A percentile compares a stretch with the other conserved stretches of the same genome.
Evolutionary conservation across 2,329 filamentous ascomycete genomes (phyloP).

Genomic region (Zasmidium cellare): DNA sequence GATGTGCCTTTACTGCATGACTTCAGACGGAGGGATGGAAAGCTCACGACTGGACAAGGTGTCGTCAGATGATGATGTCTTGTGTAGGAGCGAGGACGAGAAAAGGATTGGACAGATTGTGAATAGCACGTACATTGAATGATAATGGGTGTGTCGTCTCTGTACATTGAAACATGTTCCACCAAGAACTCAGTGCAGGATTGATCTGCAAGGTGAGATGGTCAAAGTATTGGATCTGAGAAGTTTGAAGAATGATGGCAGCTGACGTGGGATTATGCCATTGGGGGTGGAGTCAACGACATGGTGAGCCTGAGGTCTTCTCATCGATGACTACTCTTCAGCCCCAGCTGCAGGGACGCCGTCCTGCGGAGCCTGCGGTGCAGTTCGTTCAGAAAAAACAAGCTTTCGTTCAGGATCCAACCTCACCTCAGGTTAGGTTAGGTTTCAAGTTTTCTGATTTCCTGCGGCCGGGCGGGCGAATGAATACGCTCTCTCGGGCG

Average conservation of each 20-base stretch:
- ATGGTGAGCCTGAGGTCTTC: too few relatives aligned
- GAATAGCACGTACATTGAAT: constrained; percentile 12
- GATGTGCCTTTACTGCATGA: constrained; percentile 18
- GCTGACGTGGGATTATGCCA: neutral
- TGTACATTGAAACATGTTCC: neutral
- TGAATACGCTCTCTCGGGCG: too few relatives aligned
- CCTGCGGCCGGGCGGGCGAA: too few relatives aligned
- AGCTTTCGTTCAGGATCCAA: neutral
- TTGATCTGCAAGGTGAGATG: neutral
- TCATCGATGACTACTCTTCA: too few relatives aligned
- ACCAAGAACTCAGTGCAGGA: too few relatives aligned
- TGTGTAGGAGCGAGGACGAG: constrained; percentile 3
- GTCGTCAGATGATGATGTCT: constrained; percentile 13
- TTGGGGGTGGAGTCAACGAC: neutral
- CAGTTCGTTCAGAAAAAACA: neutral
- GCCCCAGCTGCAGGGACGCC: too few relatives aligned
- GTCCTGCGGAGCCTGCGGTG: too few relatives aligned
- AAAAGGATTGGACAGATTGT: constrained; percentile 19
- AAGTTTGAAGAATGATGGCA: neutral
- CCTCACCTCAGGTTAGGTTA: neutral
- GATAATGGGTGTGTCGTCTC: neutral
- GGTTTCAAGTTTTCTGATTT: too few relatives aligned
- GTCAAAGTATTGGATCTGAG: neutral
- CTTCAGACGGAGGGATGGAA: neutral
- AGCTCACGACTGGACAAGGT: constrained; percentile 9